Conservation (phyloP, 2,329 filamentous ascomycete species). For the Fonsecaea pugnacius region DNA sequence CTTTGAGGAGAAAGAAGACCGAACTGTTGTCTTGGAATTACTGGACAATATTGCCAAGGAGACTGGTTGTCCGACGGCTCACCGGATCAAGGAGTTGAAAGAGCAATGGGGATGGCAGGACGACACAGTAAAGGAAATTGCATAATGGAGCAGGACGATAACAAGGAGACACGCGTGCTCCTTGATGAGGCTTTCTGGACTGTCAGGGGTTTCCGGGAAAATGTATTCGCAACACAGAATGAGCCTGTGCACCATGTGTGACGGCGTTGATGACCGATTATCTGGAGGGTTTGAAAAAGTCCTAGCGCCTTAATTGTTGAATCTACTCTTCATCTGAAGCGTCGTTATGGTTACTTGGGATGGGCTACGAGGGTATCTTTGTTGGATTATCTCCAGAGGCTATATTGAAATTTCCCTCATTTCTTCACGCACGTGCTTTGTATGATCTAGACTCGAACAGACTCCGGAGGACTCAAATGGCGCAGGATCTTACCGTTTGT, state of each 20-base stretch:
- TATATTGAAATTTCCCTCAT: constrained; percentile 1
- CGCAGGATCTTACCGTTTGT: not conserved
- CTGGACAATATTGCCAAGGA: constrained; percentile 65
- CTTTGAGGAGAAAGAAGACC: constrained; percentile 59
- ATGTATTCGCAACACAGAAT: constrained; percentile 5
- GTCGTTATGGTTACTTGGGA: not conserved
- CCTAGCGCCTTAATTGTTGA: not conserved
- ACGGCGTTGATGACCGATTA: not conserved
- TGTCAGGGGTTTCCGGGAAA: not conserved
- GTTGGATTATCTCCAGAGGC: not conserved
- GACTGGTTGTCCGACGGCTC: constrained; percentile 66
- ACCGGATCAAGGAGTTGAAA: constrained; percentile 52
- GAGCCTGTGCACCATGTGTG: not conserved
- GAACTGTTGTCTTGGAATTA: constrained; percentile 59
- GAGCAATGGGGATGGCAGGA: constrained; percentile 32
- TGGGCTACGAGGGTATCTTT: not conserved
- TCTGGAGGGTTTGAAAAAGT: not conserved
- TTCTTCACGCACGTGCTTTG: not conserved
- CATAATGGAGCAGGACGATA: not conserved
- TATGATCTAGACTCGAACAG: not conserved
- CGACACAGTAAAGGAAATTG: constrained; percentile 23
- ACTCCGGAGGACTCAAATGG: too few species aligned
- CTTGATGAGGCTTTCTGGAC: not conserved
- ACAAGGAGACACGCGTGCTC: not conserved
- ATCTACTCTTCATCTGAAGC: not conserved